phyloP scores from a whole-genome alignment of 176 grass and related monocot species.

The Puccinellia tenuiflora region DNA sequence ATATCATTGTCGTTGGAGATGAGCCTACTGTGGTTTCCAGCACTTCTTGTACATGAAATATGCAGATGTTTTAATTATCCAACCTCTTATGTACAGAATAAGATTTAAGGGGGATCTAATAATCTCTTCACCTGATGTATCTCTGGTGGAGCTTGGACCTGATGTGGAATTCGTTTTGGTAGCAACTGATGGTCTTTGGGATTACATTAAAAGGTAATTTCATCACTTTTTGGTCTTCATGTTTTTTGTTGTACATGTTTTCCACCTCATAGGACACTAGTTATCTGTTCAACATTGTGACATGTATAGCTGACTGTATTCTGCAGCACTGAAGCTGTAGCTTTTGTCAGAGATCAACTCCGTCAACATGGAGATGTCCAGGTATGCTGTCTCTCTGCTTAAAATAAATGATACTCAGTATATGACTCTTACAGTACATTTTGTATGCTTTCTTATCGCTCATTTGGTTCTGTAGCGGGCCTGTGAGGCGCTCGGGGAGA shows the following conservation, averaged over 20 bases:
- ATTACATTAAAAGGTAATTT: slow-evolving; percentile 85
- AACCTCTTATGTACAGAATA: slow-evolving; percentile 51
- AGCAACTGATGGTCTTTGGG: slow-evolving; percentile 95
- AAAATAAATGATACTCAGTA: background rate
- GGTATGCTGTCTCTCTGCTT: slow-evolving; percentile 24
- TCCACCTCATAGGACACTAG: background rate
- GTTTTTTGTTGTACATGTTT: background rate
- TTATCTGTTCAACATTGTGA: slow-evolving; percentile 18
- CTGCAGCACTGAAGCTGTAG: slow-evolving; percentile 68
- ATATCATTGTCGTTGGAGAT: background rate
- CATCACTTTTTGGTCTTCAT: background rate
- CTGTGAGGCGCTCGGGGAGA: slow-evolving; percentile 68
- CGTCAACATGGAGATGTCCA: slow-evolving; percentile 87
- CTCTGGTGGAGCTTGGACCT: slow-evolving; percentile 70
- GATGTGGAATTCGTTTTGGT: slow-evolving; percentile 79
- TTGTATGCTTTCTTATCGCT: slow-evolving; percentile 14
- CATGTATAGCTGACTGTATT: slow-evolving; percentile 23
- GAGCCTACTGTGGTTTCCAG: background rate
- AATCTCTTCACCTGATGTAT: slow-evolving; percentile 65
- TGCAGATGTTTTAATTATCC: background rate
- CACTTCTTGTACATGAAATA: slow-evolving; percentile 1
- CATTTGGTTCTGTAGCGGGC: slow-evolving; percentile 51
- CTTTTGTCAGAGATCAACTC: slow-evolving; percentile 86
- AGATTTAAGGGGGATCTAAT: slow-evolving; percentile 75
- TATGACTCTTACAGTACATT: background rate